A percentile compares a stretch with the other conserved stretches of the same genome.
These are phyloP conservation scores for Geranium incanum DNA, from an alignment of 441 rosid species.

Conservation along the genomic window DNA sequence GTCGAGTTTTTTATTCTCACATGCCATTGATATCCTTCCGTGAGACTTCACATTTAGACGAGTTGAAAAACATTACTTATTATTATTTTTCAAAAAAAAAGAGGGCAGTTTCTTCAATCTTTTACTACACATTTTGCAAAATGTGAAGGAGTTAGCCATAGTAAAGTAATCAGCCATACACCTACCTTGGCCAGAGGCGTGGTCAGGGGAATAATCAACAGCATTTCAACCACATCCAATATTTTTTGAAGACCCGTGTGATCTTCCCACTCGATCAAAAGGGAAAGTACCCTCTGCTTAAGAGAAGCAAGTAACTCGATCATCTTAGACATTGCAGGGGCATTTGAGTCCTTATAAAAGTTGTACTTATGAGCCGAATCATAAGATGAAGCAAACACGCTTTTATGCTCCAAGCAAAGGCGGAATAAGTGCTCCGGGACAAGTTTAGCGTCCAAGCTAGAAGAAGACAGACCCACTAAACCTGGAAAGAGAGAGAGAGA, in stretches of 20 bases:
- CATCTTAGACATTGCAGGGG: slow-evolving; percentile 65
- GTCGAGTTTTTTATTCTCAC: too few relatives aligned
- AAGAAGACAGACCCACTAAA: slow-evolving; percentile 49
- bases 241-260: slow-evolving; percentile 78
- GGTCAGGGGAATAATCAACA: slow-evolving; percentile 59
- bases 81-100: too few relatives aligned
- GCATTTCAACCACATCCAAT: slow-evolving; percentile 59
- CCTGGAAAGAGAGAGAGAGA: slow-evolving; percentile 39
- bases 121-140: too few relatives aligned
- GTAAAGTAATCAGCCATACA: slow-evolving; percentile 1
- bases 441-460: slow-evolving; percentile 67
- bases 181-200: slow-evolving; percentile 91
- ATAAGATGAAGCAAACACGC: slow-evolving; percentile 31
- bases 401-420: slow-evolving; percentile 60
- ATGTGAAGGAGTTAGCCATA: neutral
- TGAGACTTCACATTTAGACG: too few relatives aligned
- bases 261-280: slow-evolving; percentile 66
- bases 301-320: slow-evolving; percentile 54
- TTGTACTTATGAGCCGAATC: slow-evolving; percentile 48
- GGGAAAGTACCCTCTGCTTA: slow-evolving; percentile 34
- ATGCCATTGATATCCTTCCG: too few relatives aligned
- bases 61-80: too few relatives aligned
- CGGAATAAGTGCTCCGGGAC: slow-evolving; percentile 79
- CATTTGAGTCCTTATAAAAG: slow-evolving; percentile 89
- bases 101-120: too few relatives aligned